A percentile compares a stretch with the other conserved stretches of the same genome.
These are phyloP conservation scores for Ophiostoma perfectum DNA, from an alignment of 2,329 filamentous ascomycete genomes.

Conservation along the genomic window DNA sequence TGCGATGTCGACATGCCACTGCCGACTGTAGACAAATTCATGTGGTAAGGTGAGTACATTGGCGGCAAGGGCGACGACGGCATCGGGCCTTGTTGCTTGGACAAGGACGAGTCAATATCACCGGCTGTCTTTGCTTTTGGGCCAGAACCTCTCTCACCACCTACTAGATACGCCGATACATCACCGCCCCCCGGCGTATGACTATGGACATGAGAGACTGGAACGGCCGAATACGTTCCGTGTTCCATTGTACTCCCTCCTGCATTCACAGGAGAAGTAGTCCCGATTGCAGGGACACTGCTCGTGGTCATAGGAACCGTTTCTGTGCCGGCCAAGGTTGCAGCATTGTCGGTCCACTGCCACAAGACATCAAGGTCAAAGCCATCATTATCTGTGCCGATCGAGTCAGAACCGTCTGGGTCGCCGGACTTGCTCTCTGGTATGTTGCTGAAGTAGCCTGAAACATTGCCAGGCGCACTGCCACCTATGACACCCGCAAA, in stretches of 20 bases:
- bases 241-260: neutral
- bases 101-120: neutral
- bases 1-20: neutral
- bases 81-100: neutral
- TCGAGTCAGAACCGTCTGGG: conserved; percentile 16
- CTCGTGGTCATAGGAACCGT: neutral
- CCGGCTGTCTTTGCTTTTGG: neutral
- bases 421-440: neutral
- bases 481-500: neutral
- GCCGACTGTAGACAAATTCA: neutral
- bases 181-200: neutral
- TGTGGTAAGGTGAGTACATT: neutral
- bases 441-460: neutral
- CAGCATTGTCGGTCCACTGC: conserved; percentile 8
- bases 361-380: conserved; percentile 16
- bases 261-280: neutral
- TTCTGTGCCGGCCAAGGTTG: neutral
- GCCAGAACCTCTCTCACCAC: neutral
- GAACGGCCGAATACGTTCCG: neutral
- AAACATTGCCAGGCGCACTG: neutral
- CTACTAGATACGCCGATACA: neutral
- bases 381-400: conserved; percentile 13
- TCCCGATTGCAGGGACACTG: neutral
- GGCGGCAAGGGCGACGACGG: neutral
- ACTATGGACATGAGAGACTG: neutral